Evolutionary conservation across 345 rosid genomes (phyloP), one percentile per base, ranked within the genome.

Genomic region (Gossypium turneri): DNA sequence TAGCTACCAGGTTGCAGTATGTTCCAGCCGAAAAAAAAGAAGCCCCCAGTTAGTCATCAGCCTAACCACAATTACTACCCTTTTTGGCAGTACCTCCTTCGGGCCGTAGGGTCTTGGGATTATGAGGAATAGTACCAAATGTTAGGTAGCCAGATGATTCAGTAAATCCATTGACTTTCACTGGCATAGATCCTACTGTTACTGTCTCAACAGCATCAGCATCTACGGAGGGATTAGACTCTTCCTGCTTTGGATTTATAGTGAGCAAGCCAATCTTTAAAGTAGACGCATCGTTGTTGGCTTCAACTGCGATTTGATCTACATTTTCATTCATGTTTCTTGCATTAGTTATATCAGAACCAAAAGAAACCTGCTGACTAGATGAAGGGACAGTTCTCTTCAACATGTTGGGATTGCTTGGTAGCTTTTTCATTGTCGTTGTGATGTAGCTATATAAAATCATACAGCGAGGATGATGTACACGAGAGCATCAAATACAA

Each of bases 151-250:
- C 75, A 12, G 89, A 73, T 62, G 90, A 74, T 65, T 79, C 90
- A 2, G 83, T 48, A 75, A 79, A 83, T 12, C 90, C 88, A 1
- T 82, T 88, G 12, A 94, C 92, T 77, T 94, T 89, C 51, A 94
- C 79, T 12, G 91, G 89, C 85, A 89, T 71, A 57, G 97, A 87
- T 70, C 97, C 94, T 4, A 89, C 87, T 2, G 88, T 90, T 63
- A 89, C 85, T 45, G 83, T 78, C 62, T 74, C 86, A 55, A 15
- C 63, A 34, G 72, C 16, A 12, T 56, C 84, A 75, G 78, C 55
- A 44, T 60, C 34, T 22, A 45, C 3, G 65, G 72, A 19, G 73
- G 74, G 24, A 65, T 79, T 55, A 9, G 76, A 78, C 73, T 75
- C 78, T 1, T 67, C 73, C 63, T 63, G 73, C 77, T 74, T 84